Evolutionary conservation across 176 grass and related monocot genomes (phyloP), one percentile per base, ranked within the genome.

Genomic region (Juncus inflexus): DNA sequence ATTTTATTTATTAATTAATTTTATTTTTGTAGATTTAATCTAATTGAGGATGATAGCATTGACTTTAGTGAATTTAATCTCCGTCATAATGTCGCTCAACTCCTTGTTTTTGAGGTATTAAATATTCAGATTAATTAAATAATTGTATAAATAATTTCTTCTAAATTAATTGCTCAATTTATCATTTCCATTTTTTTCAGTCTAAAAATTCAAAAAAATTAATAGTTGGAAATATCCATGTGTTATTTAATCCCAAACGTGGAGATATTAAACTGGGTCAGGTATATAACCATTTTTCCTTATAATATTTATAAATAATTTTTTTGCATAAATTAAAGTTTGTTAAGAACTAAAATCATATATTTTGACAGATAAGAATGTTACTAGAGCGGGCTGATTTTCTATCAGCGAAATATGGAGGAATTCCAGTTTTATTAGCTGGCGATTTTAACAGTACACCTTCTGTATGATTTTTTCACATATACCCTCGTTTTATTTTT

Each of bases 361-460:
- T 65, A 50, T 11, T 65, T 81, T 57, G 53, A 40, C 76, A 96
- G 91, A 83, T 96, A 53, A 68, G 84, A 52, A 83, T 87, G 76
- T 65, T 96, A 70, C 51, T 87, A 71, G 65, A 68, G 62, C 85
- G 82, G 61, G 84, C 84, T 50, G 83, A 83, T 74, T 65, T 39
- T 60, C 68, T 96, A 83, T 73, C 91, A 70, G 80, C 74, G 85
- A 96, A 90, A 68, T 96, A 86, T 86, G 70, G 62, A 66, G 74
- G 66, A 55, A 96, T 90, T 85, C 87, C 91, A 66, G 60, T 96
- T 73, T 77, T 96, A 61, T 83, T 96, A 78, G 87, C 84, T 63
- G 91, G 91, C 80, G 91, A 96, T 96, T 96, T 96, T 76, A 96
- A 96, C 69, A 85, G 76, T 72, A 96, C 84, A 73, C 91, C 91